Base-by-base conservation (phyloP, 2,329 filamentous ascomycete species). In the Hansfordia pulvinata region DNA sequence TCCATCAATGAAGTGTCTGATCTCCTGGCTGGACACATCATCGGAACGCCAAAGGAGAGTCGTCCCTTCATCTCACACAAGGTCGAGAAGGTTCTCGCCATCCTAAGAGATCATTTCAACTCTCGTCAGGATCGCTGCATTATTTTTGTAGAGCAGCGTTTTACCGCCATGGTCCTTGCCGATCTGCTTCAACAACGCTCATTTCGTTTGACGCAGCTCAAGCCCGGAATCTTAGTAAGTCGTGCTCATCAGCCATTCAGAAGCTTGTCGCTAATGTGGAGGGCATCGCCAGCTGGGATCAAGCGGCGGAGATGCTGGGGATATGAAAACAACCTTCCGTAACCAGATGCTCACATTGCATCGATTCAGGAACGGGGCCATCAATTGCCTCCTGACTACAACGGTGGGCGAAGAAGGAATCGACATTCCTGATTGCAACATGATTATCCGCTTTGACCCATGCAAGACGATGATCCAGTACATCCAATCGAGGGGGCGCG, bases 401-500 rank as follows among this genome's bases (percentile, higher is more conserved):
- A 73, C 72, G 1, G 68, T 79, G 2, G 73, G 67, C 0, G 74
- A 79, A 39, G 74, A 79, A 43, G 74, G 74, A 1, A 62, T 79
- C 9, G 74, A 79, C 38, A 67, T 79, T 25, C 73, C 74, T 0
- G 69, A 76, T 29, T 79, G 74, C 46, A 76, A 78, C 35, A 46
- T 76, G 2, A 58, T 79, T 17, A 60, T 80, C 32, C 56, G 86
- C 3, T 98, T 94, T 42, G 84, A 96, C 44, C 65, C 93, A 3
- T 93, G 85, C 51, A 64, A 67, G 8, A 94, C 88, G 0, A 74
- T 93, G 50, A 96, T 96, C 27, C 82, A 93, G 43, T 96, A 94
- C 45, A 76, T 96, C 12, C 90, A 98, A 49, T 94, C 86, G 10
- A 71, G 84, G 35, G 90, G 90, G 1, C 71, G 90, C 28, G 90